A percentile compares a stretch with the other conserved stretches of the same genome.
Conservation (phyloP, 306 rosid genomes). For the Erythrophleum fordii region DNA sequence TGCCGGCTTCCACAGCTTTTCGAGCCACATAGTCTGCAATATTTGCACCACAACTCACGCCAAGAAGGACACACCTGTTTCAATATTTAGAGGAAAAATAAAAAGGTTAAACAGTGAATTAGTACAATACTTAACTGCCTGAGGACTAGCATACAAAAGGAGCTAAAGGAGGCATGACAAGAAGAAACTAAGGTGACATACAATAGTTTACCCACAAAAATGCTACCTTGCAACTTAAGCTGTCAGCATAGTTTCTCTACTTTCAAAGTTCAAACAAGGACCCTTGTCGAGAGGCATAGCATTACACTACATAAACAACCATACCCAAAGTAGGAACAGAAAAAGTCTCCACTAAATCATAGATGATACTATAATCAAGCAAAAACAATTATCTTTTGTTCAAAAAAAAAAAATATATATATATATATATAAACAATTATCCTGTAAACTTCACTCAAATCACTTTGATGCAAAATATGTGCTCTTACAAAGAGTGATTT, state of each 20-base stretch:
- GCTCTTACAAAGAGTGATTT: background rate
- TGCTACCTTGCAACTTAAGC: slow-evolving; percentile 30
- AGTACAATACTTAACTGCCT: background rate
- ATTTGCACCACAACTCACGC: slow-evolving; percentile 93
- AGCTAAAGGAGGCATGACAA: slow-evolving; percentile 25
- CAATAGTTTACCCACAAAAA: slow-evolving; percentile 15
- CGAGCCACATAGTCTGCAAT: slow-evolving; percentile 91
- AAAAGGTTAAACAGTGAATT: slow-evolving; percentile 36
- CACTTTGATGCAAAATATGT: slow-evolving; percentile 6
- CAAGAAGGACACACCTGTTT: slow-evolving; percentile 95
- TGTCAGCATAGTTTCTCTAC: slow-evolving; percentile 9
- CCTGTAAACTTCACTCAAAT: slow-evolving; percentile 6
- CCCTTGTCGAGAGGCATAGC: background rate
- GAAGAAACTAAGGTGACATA: slow-evolving; percentile 9
- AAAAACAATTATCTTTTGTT: background rate
- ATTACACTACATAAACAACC: slow-evolving; percentile 7
- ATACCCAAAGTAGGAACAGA: background rate
- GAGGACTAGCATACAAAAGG: slow-evolving; percentile 17
- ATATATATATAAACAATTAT: background rate
- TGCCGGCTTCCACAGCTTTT: slow-evolving; percentile 87
- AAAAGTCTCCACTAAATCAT: slow-evolving; percentile 16
- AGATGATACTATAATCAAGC: background rate
- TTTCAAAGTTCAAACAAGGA: slow-evolving; percentile 7
- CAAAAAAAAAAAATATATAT: background rate
- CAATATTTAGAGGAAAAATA: slow-evolving; percentile 18